phyloP scores from a whole-genome alignment of 2,329 filamentous ascomycete genomes.

The Cytospora piceicola region DNA sequence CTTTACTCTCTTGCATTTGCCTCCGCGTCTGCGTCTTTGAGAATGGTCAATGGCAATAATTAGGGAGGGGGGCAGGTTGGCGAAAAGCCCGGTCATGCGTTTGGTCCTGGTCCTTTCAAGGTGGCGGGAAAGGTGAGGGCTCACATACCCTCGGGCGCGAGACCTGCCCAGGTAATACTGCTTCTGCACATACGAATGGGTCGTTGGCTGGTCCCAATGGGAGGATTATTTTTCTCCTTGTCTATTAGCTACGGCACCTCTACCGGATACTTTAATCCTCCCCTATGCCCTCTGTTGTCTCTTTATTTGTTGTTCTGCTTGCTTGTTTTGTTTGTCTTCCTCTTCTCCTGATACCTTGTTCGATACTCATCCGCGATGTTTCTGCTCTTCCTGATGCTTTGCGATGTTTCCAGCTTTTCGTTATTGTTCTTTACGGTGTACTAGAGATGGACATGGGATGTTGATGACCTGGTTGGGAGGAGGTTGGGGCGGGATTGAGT shows the following conservation, averaged over 20 bases:
- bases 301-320: conserved; percentile 36
- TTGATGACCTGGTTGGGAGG: neutral
- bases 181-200: conserved; percentile 41
- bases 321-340: conserved; percentile 24
- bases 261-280: conserved; percentile 46
- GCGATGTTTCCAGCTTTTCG: conserved; percentile 24
- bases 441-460: conserved; percentile 24
- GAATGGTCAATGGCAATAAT: conserved; percentile 51
- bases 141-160: conserved; percentile 41
- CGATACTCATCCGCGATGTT: conserved; percentile 50
- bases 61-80: conserved; percentile 44
- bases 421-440: conserved; percentile 22
- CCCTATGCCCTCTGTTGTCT: conserved; percentile 40
- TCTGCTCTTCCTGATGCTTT: conserved; percentile 26
- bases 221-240: conserved; percentile 47
- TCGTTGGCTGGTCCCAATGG: conserved; percentile 58
- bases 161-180: conserved; percentile 44
- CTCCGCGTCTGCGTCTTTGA: conserved; percentile 40
- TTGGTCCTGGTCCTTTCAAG: conserved; percentile 37
- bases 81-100: conserved; percentile 41
- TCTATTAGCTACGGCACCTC: conserved; percentile 52
- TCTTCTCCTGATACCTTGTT: conserved; percentile 62
- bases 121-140: conserved; percentile 37
- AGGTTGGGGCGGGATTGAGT: conserved; percentile 1
- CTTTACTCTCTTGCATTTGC: conserved; percentile 36